Evolutionary conservation across 768 basidiomycete genomes (phyloP).

Genomic region (Boletellus emodensis): DNA sequence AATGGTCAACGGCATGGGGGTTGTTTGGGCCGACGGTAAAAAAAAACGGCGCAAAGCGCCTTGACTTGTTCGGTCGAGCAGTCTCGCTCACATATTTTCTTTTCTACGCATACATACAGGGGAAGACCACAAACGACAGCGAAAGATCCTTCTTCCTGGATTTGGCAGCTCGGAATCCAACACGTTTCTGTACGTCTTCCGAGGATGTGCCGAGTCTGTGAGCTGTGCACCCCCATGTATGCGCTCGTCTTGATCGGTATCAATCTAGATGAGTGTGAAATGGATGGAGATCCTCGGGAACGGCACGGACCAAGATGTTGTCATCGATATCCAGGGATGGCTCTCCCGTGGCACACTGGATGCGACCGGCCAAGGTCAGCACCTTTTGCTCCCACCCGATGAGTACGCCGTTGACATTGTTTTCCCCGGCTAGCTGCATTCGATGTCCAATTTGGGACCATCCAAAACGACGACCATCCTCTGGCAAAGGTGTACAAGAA

Average conservation of each 20-base stretch:
- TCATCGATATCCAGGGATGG: slow-evolving; percentile 26
- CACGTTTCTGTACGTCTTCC: slow-evolving; percentile 48
- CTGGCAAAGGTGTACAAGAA: slow-evolving; percentile 9
- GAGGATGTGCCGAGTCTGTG: slow-evolving; percentile 26
- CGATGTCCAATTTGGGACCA: slow-evolving; percentile 26
- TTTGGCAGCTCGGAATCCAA: slow-evolving; percentile 51
- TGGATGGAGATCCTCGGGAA: slow-evolving; percentile 19
- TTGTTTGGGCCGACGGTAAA: slow-evolving; percentile 41
- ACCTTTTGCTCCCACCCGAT: background rate
- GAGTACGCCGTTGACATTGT: background rate
- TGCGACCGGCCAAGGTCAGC: background rate
- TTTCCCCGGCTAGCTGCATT: slow-evolving; percentile 36
- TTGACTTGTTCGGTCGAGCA: background rate
- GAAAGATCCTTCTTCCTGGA: slow-evolving; percentile 51
- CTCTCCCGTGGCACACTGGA: slow-evolving; percentile 45
- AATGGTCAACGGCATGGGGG: slow-evolving; percentile 30
- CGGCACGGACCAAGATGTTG: slow-evolving; percentile 6
- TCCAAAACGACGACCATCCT: slow-evolving; percentile 6
- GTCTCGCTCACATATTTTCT: slow-evolving; percentile 1
- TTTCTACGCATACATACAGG: slow-evolving; percentile 12
- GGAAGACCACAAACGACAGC: slow-evolving; percentile 47
- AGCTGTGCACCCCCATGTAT: background rate
- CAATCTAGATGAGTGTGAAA: slow-evolving; percentile 19
- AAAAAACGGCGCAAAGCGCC: no score
- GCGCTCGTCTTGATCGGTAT: background rate